Evolutionary conservation across 768 basidiomycete genomes (phyloP).

Genomic region (Psilocybe tampanensis): DNA sequence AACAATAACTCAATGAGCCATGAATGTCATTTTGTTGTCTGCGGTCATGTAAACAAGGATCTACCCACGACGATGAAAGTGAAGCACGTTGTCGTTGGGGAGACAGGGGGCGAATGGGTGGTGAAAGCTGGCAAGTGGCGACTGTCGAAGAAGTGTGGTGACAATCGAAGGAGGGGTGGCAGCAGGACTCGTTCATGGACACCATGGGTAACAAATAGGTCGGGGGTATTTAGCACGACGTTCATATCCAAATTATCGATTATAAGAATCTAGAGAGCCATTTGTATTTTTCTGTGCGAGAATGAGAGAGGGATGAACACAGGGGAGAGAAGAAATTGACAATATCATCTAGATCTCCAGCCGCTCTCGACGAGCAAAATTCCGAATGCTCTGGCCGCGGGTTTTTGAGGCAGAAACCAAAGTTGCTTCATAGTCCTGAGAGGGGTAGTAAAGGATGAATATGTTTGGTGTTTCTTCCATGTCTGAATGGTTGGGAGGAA

Average conservation of each 20-base stretch:
- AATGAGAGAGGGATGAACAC: background rate
- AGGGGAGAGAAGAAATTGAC: slow-evolving; percentile 38
- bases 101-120: too few relatives aligned
- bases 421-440: slow-evolving; percentile 72
- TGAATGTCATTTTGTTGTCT: too few relatives aligned
- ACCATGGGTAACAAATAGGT: slow-evolving; percentile 54
- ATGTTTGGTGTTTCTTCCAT: slow-evolving; percentile 80
- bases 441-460: slow-evolving; percentile 89
- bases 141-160: too few relatives aligned
- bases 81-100: too few relatives aligned
- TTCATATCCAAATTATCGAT: slow-evolving; percentile 65
- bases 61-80: too few relatives aligned
- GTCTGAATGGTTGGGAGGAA: slow-evolving; percentile 40
- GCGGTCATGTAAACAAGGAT: too few relatives aligned
- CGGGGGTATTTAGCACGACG: slow-evolving; percentile 60
- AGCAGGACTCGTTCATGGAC: slow-evolving; percentile 78
- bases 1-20: too few relatives aligned
- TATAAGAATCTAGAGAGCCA: slow-evolving; percentile 62
- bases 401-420: slow-evolving; percentile 80
- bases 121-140: too few relatives aligned
- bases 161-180: too few relatives aligned
- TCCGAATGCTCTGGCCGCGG: slow-evolving; percentile 59
- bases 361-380: slow-evolving; percentile 64
- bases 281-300: slow-evolving; percentile 33
- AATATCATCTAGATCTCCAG: slow-evolving; percentile 61